phyloP scores from a whole-genome alignment of 2,329 filamentous ascomycete species.

The Sclerotinia trifoliorum region DNA sequence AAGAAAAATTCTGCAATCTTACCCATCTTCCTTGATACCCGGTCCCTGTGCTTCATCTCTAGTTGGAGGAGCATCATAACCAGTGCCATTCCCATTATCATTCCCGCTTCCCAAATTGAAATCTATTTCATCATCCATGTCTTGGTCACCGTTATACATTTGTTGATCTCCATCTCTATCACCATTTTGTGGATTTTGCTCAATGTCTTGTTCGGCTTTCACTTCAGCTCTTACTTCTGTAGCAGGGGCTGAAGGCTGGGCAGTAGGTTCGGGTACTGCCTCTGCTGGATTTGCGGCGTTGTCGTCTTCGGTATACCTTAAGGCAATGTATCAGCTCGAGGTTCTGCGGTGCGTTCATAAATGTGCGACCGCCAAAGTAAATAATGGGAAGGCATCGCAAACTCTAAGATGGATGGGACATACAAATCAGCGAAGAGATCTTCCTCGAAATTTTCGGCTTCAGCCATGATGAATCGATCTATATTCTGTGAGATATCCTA shows the following conservation, averaged over 20 bases:
- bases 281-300: constrained; percentile 44
- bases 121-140: constrained; percentile 58
- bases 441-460: constrained; percentile 80
- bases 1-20: constrained; percentile 50
- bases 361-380: not conserved
- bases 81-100: constrained; percentile 36
- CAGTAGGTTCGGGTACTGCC: constrained; percentile 37
- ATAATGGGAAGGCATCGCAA: not conserved
- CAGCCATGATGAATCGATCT: constrained; percentile 60
- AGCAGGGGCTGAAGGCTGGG: constrained; percentile 31
- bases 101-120: constrained; percentile 54
- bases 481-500: not conserved
- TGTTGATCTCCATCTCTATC: constrained; percentile 42
- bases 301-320: constrained; percentile 68
- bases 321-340: constrained; percentile 21
- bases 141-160: constrained; percentile 47
- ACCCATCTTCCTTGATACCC: constrained; percentile 89
- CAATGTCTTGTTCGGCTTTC: constrained; percentile 32
- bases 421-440: constrained; percentile 96
- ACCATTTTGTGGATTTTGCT: constrained; percentile 42
- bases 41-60: constrained; percentile 51
- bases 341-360: not conserved
- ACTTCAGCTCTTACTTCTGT: constrained; percentile 29
- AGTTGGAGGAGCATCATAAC: constrained; percentile 29
- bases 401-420: constrained; percentile 43